Evolutionary conservation across 768 basidiomycete species (phyloP).

Genomic region (Multifurca ochricompacta): DNA sequence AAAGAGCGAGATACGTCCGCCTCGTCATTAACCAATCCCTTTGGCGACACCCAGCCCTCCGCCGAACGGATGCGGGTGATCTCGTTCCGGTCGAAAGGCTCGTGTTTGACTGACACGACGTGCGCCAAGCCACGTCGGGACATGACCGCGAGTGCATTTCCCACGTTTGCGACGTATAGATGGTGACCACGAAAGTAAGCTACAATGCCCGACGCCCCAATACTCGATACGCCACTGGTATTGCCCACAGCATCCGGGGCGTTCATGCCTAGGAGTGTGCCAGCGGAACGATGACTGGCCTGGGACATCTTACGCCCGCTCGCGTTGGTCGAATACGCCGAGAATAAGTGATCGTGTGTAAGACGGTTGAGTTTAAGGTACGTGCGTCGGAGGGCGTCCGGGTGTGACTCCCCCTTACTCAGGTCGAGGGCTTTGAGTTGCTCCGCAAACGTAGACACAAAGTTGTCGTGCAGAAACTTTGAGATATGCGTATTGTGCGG

Average conservation of each 20-base stretch:
- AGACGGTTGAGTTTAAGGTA: constrained; percentile 84
- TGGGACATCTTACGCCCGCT: constrained; percentile 63
- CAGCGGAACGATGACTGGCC: constrained; percentile 31
- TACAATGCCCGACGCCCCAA: constrained; percentile 80
- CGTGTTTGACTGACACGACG: constrained; percentile 71
- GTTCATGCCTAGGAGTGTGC: constrained; percentile 28
- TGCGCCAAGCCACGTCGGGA: constrained; percentile 69
- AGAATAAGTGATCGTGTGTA: constrained; percentile 60
- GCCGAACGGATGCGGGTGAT: constrained; percentile 81
- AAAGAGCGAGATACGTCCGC: constrained; percentile 89
- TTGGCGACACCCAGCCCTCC: constrained; percentile 91
- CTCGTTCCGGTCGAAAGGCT: constrained; percentile 83
- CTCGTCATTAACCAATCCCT: constrained; percentile 87
- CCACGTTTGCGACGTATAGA: constrained; percentile 85
- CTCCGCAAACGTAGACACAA: constrained; percentile 50
- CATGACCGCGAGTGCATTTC: constrained; percentile 81
- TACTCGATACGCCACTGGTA: constrained; percentile 40
- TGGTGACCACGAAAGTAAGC: constrained; percentile 75
- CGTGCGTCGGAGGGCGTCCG: constrained; percentile 76
- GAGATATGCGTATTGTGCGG: constrained; percentile 60
- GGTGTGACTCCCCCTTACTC: constrained; percentile 44
- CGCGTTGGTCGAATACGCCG: constrained; percentile 27
- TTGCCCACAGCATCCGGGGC: constrained; percentile 27
- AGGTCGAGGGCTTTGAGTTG: constrained; percentile 45
- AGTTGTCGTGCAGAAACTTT: constrained; percentile 79